Evolutionary conservation across 305 asterid species (phyloP).

Genomic region (Euphrasia arctica): DNA sequence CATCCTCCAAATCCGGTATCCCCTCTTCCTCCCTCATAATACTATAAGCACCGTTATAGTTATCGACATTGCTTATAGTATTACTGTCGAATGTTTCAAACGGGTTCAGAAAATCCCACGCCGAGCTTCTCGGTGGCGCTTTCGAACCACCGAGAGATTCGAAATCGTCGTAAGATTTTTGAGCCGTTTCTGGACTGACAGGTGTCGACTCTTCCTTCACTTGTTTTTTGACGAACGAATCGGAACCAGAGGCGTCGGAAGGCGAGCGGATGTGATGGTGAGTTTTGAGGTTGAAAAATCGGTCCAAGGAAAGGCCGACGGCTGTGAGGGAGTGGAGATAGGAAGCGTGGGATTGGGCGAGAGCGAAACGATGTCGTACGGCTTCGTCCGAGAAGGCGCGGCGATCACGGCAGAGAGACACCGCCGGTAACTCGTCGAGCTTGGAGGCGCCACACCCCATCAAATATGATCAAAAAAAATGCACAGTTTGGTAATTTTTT

Average conservation of each 20-base stretch:
- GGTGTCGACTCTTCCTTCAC: no score
- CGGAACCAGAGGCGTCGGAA: conserved; percentile 42
- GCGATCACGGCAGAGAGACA: conserved; percentile 77
- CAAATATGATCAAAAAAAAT: no score
- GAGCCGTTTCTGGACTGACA: neutral
- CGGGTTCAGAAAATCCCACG: conserved; percentile 94
- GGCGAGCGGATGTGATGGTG: conserved; percentile 25
- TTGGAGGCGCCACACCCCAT: conserved; percentile 92
- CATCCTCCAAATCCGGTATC: conserved; percentile 97
- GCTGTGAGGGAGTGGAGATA: conserved; percentile 68
- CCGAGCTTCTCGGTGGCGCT: conserved; percentile 65
- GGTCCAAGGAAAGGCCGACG: conserved; percentile 62
- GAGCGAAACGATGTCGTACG: conserved; percentile 67
- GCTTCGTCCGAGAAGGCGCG: conserved; percentile 81
- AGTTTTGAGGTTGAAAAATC: conserved; percentile 45
- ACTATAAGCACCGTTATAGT: conserved; percentile 45
- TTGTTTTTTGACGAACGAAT: conserved; percentile 53
- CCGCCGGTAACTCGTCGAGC: conserved; percentile 88
- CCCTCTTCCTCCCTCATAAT: conserved; percentile 97
- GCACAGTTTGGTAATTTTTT: no score
- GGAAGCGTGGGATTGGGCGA: conserved; percentile 76
- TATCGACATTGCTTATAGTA: no score
- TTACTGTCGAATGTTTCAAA: conserved; percentile 65
- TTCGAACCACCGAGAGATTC: conserved; percentile 24
- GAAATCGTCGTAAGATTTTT: conserved; percentile 26